Percentiles rank a stretch among this genome's conserved stretches.
Evolutionary conservation across 148 eudicot species (phyloP).

Genomic region (Oxyria digyna): DNA sequence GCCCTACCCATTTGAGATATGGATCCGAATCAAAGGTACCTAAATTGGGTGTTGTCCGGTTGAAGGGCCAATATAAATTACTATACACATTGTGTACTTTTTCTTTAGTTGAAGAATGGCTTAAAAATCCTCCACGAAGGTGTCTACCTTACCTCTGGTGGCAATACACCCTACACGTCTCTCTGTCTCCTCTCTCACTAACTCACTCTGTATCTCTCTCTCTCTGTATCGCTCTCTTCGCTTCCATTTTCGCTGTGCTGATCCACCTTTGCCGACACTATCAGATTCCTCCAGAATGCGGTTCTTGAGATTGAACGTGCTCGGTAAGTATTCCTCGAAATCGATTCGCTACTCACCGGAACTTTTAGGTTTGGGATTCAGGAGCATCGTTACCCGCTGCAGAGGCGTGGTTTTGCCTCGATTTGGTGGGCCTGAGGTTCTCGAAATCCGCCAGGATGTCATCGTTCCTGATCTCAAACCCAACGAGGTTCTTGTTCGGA

Average conservation of each 20-base stretch:
- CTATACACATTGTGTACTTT: no score
- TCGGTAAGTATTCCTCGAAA: conserved; percentile 13
- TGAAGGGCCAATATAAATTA: no score
- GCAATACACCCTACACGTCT: conserved; percentile 26
- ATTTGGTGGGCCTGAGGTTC: conserved; percentile 80
- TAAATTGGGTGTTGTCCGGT: no score
- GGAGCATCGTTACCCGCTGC: conserved; percentile 50
- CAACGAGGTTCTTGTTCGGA: conserved; percentile 68
- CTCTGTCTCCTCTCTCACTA: not conserved
- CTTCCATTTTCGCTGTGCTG: not conserved
- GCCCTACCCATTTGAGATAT: no score
- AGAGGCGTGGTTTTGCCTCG: conserved; percentile 75
- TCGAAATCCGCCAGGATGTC: conserved; percentile 49
- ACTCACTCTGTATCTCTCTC: conserved; percentile 17
- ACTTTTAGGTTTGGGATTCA: conserved; percentile 21
- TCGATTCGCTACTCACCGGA: conserved; percentile 12
- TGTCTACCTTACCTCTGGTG: conserved; percentile 24
- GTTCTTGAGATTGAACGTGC: conserved; percentile 21
- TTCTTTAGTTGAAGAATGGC: not conserved
- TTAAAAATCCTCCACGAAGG: conserved; percentile 2
- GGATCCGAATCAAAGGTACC: no score
- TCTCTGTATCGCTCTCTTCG: conserved; percentile 2
- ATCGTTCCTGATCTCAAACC: conserved; percentile 68
- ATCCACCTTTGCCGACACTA: not conserved
- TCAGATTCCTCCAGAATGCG: conserved; percentile 27